A percentile compares a stretch with the other conserved stretches of the same genome.
These are phyloP conservation scores for Paraphoma chrysanthemicola DNA, from an alignment of 2,329 filamentous ascomycete species.

Conservation along the genomic window DNA sequence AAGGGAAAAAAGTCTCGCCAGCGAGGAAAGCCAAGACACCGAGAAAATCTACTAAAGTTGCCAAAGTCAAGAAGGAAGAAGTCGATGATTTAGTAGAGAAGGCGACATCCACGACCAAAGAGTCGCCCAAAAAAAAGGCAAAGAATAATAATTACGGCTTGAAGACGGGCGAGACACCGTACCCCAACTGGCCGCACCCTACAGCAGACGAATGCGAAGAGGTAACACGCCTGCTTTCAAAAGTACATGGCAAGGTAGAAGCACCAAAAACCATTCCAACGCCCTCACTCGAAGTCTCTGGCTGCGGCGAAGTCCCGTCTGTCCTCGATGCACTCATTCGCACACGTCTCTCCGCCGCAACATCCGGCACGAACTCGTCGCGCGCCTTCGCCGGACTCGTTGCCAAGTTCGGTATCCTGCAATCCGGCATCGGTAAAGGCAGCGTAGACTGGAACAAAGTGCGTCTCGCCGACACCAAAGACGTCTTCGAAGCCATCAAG, in stretches of 20 bases:
- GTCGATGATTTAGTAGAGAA: conserved; percentile 34
- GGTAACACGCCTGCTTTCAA: conserved; percentile 70
- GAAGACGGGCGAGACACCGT: conserved; percentile 65
- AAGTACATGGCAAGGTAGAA: conserved; percentile 69
- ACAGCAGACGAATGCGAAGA: conserved; percentile 73
- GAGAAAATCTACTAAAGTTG: conserved; percentile 25
- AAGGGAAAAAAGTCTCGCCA: conserved; percentile 8
- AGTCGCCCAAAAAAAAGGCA: conserved; percentile 43
- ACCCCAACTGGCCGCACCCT: conserved; percentile 70
- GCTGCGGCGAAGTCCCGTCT: conserved; percentile 71
- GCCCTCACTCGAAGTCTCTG: conserved; percentile 74
- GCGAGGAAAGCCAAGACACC: conserved; percentile 23
- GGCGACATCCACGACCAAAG: conserved; percentile 31
- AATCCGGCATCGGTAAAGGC: conserved; percentile 70
- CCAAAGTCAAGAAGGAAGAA: conserved; percentile 24
- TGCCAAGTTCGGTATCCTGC: conserved; percentile 66
- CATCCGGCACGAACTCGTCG: conserved; percentile 66
- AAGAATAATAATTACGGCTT: conserved; percentile 55
- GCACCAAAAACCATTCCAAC: conserved; percentile 72
- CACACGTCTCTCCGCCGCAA: conserved; percentile 68
- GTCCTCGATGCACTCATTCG: conserved; percentile 70
- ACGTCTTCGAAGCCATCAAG: conserved; percentile 74
- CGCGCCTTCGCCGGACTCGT: conserved; percentile 72
- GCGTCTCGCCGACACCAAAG: conserved; percentile 62
- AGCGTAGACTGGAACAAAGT: conserved; percentile 80